These are phyloP conservation scores for Allodekkera sacchari DNA, from an alignment of 805 yeast species.

Conservation along the genomic window DNA sequence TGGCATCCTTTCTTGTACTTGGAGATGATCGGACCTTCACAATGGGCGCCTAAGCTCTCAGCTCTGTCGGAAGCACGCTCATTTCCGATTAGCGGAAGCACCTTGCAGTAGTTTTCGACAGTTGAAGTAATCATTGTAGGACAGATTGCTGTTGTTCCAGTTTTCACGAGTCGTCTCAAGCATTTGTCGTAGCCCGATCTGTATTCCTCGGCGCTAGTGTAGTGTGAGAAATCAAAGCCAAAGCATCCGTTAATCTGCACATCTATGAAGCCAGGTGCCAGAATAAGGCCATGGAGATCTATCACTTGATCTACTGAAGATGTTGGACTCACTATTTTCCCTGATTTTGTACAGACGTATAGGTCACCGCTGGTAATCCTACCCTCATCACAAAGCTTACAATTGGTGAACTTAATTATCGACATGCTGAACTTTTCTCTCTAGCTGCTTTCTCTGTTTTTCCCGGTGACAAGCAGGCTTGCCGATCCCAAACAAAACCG, in stretches of 20 bases:
- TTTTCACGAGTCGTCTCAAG: constrained; percentile 36
- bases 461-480: no score
- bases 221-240: constrained; percentile 43
- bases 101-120: constrained; percentile 39
- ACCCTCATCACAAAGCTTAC: constrained; percentile 4
- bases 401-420: constrained; percentile 2
- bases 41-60: constrained; percentile 49
- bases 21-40: constrained; percentile 52
- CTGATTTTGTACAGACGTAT: constrained; percentile 1
- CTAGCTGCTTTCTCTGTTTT: no score
- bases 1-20: constrained; percentile 43
- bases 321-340: not conserved
- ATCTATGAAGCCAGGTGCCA: constrained; percentile 51
- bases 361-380: not conserved
- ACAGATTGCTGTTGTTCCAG: constrained; percentile 49
- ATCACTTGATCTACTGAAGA: constrained; percentile 16
- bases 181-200: constrained; percentile 31
- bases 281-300: constrained; percentile 37
- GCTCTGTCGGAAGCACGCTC: constrained; percentile 25
- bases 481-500: no score
- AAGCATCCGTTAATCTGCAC: constrained; percentile 51
- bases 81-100: constrained; percentile 34
- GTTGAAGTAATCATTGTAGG: constrained; percentile 49
- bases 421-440: no score
- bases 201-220: constrained; percentile 28